These are phyloP conservation scores for Phaseolus coccineus DNA, from an alignment of 331 rosid species.

Conservation along the genomic window DNA sequence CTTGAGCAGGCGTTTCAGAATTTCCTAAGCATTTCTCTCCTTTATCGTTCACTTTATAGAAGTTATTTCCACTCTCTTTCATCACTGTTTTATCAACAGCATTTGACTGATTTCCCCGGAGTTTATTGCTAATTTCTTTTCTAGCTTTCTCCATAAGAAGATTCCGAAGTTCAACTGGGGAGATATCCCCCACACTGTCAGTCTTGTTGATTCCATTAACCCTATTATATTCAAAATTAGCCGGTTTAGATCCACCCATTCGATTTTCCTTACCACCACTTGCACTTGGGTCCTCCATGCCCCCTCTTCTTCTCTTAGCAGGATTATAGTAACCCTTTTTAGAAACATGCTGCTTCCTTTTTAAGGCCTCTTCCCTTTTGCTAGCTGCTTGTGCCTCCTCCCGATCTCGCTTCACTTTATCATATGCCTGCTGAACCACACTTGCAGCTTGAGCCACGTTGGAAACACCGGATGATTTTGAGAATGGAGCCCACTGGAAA, in stretches of 20 bases:
- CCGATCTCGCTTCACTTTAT: slow-evolving; percentile 61
- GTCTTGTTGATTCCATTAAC: slow-evolving; percentile 12
- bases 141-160: slow-evolving; percentile 57
- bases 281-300: slow-evolving; percentile 42
- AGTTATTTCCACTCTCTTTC: slow-evolving; percentile 43
- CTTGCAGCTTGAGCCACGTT: slow-evolving; percentile 58
- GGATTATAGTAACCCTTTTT: slow-evolving; percentile 45
- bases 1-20: slow-evolving; percentile 45
- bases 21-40: slow-evolving; percentile 33
- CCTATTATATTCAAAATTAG: slow-evolving; percentile 16
- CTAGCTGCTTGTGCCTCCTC: slow-evolving; percentile 61
- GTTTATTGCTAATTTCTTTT: slow-evolving; percentile 53
- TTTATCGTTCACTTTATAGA: slow-evolving; percentile 25
- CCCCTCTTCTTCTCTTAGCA: slow-evolving; percentile 54
- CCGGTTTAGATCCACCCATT: slow-evolving; percentile 12
- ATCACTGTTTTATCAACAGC: slow-evolving; percentile 38
- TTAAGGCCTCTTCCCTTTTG: slow-evolving; percentile 55
- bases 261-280: slow-evolving; percentile 31
- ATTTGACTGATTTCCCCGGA: slow-evolving; percentile 44
- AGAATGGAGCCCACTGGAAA: slow-evolving; percentile 58
- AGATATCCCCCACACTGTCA: background rate
- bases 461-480: slow-evolving; percentile 58
- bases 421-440: slow-evolving; percentile 62
- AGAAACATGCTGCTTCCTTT: slow-evolving; percentile 56
- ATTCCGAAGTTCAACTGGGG: slow-evolving; percentile 39